Evolutionary conservation across 2,329 filamentous ascomycete species (phyloP).

Genomic region (Ceratocystiopsis minuta): DNA sequence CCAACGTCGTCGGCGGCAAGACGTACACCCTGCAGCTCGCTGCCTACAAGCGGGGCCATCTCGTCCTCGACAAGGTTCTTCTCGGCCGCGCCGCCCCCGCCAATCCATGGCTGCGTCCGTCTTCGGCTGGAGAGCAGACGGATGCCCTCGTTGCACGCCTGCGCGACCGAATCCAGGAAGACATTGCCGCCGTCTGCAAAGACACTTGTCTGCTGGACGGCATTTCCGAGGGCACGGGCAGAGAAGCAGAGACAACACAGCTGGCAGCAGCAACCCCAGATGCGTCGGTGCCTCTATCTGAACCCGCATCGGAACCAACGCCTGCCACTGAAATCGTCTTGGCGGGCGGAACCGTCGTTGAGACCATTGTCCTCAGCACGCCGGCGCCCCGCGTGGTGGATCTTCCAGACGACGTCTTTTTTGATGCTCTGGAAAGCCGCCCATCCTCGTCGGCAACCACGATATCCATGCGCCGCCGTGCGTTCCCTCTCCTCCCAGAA

Average conservation of each 20-base stretch:
- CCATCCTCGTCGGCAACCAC: no score
- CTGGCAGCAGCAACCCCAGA: no score
- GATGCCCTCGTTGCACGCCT: conserved; percentile 22
- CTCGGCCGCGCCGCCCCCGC: conserved; percentile 20
- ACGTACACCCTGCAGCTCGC: conserved; percentile 28
- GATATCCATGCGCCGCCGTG: conserved; percentile 4
- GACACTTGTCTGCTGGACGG: conserved; percentile 30
- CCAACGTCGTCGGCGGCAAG: conserved; percentile 28
- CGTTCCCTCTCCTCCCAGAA: conserved; percentile 11
- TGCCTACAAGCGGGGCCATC: conserved; percentile 33
- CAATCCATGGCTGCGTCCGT: conserved; percentile 13
- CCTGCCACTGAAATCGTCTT: no score
- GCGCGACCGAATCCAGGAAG: conserved; percentile 26
- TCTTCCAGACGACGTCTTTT: conserved; percentile 4
- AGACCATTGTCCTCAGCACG: not conserved
- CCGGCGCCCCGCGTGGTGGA: conserved; percentile 6
- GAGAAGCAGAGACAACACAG: no score
- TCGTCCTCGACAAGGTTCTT: conserved; percentile 31
- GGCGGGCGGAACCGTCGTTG: no score
- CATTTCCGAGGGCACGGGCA: conserved; percentile 11
- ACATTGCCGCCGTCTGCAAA: conserved; percentile 30
- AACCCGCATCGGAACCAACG: no score
- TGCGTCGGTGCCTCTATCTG: no score
- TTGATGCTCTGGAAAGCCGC: not conserved
- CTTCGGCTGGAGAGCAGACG: conserved; percentile 13